A percentile compares a stretch with the other conserved stretches of the same genome.
Evolutionary conservation across 208 protist species (phyloP).

Genomic region (Leptomonas seymouri): DNA sequence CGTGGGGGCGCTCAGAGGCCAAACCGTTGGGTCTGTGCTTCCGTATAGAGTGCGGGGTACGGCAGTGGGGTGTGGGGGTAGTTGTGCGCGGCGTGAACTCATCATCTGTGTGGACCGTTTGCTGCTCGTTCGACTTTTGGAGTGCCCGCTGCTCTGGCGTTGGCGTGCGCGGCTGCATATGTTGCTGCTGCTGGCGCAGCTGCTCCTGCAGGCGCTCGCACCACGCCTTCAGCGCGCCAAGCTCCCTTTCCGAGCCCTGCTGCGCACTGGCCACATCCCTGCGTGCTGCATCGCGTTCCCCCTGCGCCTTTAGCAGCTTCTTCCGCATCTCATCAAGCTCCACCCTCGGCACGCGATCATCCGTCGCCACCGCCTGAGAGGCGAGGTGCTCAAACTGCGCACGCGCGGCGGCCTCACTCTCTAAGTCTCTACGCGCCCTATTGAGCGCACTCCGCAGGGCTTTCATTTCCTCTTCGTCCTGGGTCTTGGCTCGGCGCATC

Average conservation of each 20-base stretch:
- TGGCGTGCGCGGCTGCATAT: neutral
- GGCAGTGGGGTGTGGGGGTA: constrained; percentile 21
- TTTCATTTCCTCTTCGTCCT: constrained; percentile 32
- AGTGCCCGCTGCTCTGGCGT: neutral
- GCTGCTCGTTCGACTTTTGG: neutral
- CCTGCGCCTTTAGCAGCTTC: constrained; percentile 31
- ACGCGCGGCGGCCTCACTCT: constrained; percentile 36
- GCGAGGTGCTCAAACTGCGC: constrained; percentile 48
- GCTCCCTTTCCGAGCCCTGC: constrained; percentile 40
- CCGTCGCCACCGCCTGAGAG: constrained; percentile 29
- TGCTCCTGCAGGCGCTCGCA: constrained; percentile 51
- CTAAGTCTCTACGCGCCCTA: constrained; percentile 29
- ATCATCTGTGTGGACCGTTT: constrained; percentile 8
- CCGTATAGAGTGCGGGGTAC: constrained; percentile 28
- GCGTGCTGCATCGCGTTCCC: constrained; percentile 23
- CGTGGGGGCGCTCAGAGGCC: constrained; percentile 10
- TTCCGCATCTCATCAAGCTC: constrained; percentile 34
- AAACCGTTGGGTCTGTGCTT: constrained; percentile 22
- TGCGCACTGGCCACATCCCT: constrained; percentile 19
- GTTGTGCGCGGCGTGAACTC: constrained; percentile 31
- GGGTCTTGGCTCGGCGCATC: constrained; percentile 33
- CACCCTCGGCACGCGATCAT: constrained; percentile 28
- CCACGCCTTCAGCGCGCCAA: constrained; percentile 50
- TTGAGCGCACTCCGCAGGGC: constrained; percentile 34
- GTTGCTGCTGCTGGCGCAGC: constrained; percentile 24